Conservation (phyloP, 805 yeast genomes). For the Metschnikowia orientalis region DNA sequence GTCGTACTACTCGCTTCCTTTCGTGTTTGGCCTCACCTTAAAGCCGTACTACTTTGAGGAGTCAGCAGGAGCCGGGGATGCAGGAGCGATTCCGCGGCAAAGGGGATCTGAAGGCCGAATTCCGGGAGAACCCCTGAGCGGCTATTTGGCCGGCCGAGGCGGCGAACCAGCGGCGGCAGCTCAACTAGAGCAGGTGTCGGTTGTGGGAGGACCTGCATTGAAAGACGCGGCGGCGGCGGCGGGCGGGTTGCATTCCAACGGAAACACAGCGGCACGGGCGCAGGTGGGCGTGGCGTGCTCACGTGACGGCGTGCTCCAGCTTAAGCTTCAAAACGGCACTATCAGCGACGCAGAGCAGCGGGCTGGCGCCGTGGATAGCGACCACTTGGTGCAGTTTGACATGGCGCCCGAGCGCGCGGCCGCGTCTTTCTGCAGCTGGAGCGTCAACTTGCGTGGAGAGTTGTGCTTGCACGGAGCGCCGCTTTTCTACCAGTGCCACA, state of each 20-base stretch:
- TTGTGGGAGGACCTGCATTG: neutral
- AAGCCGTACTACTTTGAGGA: constrained; percentile 21
- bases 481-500: constrained; percentile 36
- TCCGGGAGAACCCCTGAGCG: too few relatives aligned
- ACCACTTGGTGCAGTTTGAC: constrained; percentile 39
- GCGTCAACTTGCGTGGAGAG: constrained; percentile 29
- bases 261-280: neutral
- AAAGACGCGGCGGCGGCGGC: neutral
- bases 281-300: constrained; percentile 12
- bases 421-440: constrained; percentile 27
- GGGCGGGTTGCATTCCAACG: too few relatives aligned
- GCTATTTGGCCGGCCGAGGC: too few relatives aligned
- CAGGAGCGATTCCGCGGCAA: too few relatives aligned
- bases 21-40: constrained; percentile 34
- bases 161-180: too few relatives aligned
- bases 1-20: constrained; percentile 27
- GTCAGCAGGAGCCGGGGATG: too few relatives aligned
- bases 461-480: constrained; percentile 18
- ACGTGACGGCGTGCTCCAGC: constrained; percentile 16
- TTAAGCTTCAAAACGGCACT: constrained; percentile 28
- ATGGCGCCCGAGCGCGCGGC: constrained; percentile 14
- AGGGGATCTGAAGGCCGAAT: too few relatives aligned
- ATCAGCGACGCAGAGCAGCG: constrained; percentile 29
- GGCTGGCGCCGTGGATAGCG: constrained; percentile 36
- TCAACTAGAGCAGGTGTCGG: constrained; percentile 3